Evolutionary conservation across 257 asterid species (phyloP), one percentile per base, ranked within the genome.

Genomic region (Verbascum thapsus): DNA sequence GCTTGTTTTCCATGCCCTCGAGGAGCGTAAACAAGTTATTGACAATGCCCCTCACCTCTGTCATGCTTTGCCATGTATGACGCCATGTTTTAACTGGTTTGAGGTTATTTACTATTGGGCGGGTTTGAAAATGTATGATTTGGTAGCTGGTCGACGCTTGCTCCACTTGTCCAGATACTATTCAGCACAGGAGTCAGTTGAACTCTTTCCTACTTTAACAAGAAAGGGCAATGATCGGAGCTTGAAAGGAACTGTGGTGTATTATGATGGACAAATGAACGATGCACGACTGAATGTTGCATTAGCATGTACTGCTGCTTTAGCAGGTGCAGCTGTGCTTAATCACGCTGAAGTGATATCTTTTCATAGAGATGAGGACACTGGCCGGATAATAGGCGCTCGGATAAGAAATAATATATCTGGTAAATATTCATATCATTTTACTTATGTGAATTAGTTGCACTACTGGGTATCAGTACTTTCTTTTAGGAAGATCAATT

Each of bases 241-340:
- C 69, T 76, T 94, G 86, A 94, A 87, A 75, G 99, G 99, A 70
- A 87, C 97, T 6, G 99, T 94, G 66, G 97, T 94, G 64, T 94
- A 94, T 85, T 94, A 87, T 57, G 99, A 94, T 67, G 99, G 99
- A 44, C 99, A 94, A 73, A 90, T 94, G 99, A 94, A 94, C 32
- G 99, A 94, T 72, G 85, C 99, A 4, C 89, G 97, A 44, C 69
- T 94, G 39, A 94, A 94, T 78, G 94, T 92, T 74, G 76, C 94
- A 43, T 57, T 92, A 70, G 99, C 99, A 3, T 85, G 95, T 75
- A 87, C 97, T 65, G 96, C 99, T 74, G 96, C 99, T 65, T 74
- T 92, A 59, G 87, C 91, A 40, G 99, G 99, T 62, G 96, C 97
- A 13, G 81, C 90, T 32, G 88, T 92, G 60, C 95, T 92, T 66